Base-by-base conservation (phyloP, 768 basidiomycete species). In the Suillus subalutaceus region DNA sequence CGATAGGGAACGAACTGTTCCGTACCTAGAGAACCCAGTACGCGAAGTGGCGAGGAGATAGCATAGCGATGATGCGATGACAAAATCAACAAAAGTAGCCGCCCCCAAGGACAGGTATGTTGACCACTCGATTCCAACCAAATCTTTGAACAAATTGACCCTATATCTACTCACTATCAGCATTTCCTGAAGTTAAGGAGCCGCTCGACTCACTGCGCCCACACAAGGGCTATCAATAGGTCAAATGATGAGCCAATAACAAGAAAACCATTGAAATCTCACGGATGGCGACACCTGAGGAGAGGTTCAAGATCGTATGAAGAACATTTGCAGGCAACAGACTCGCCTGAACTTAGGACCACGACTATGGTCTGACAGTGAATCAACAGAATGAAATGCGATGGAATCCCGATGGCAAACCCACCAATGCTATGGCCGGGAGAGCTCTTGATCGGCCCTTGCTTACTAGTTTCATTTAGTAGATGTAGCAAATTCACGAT, bases 41-140 rank as follows among this genome's bases (percentile, higher is more conserved):
- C 55, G 55, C 18, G 55, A 56, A 32, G 55, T 56, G 10, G 55
- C 55, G 18, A 56, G 55, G 10, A 56, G 32, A 56, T 56, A 56
- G 5, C 55, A 56, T 35, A 56, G 18, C 9, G 32, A 20, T 35
- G 55, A 56, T 35, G 55, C 55, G 6, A 56, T 56, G 2, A 56
- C 9, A 1, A 56, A 2, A 20, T 56, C 55, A 5, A 56, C 9
- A 20, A 56, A 56, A 20, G 18, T 35, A 18, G 30, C 30, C 4
- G 55, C 18, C 10, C 55, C 30, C 32, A 56, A 35, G 5, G 55
- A 10, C 32, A 32, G 6, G 32, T 35, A 56, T 35, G 32, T 35
- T 6, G 32, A 10, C 55, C 55, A 56, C 4, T 5, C 18, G 18
- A 56, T 35, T 12, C 6, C 5, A n/a, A 20, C 4, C 18, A 56